Evolutionary conservation across 169 alveolate genomes (phyloP), one percentile per base, ranked within the genome.

Genomic region (Plasmodium gonderi): DNA sequence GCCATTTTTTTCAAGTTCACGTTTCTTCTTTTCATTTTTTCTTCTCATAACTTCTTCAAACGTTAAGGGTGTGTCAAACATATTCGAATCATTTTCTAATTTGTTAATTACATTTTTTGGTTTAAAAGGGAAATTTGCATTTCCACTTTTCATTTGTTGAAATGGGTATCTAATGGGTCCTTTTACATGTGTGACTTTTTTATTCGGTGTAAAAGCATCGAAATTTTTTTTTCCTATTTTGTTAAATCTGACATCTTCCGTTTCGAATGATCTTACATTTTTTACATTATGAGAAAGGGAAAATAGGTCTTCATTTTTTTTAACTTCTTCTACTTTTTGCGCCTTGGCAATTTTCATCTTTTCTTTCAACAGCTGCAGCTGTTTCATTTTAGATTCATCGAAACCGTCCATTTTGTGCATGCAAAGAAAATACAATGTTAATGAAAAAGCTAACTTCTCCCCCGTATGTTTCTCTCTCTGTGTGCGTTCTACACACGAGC

Each of bases 1-100:
- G 11, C 40, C 31, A 54, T 65, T 74, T 85, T 42, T 89, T 47
- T 89, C 78, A 7, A 89, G 26, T 78, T 76, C 67, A 2, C 14
- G 8, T 89, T 77, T 89, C 20, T 89, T 89, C 67, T 78, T 75
- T 49, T 89, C 94, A 89, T 89, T 76, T 89, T 89, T 89, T 65
- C 94, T 77, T 77, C 90, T 78, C 94, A 89, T 89, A 12, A 89
- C 94, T 77, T 89, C 94, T 31, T 89, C 90, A 77, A 89, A 89
- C 8, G 90, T 31, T 67, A 89, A 44, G n/a, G 94, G 94, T 29
- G 94, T 89, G 38, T 89, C 94, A 89, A 89, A 89, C 49, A 49
- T 20, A 42, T 77, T 79, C 8, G 72, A 47, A 8, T 77, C 94
- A 64, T 76, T 75, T 9, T 47, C 76, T 45, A 77, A 8, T 64